Conservation (phyloP, 1,284 basidiomycete species). For the Trichosporon sp. region DNA sequence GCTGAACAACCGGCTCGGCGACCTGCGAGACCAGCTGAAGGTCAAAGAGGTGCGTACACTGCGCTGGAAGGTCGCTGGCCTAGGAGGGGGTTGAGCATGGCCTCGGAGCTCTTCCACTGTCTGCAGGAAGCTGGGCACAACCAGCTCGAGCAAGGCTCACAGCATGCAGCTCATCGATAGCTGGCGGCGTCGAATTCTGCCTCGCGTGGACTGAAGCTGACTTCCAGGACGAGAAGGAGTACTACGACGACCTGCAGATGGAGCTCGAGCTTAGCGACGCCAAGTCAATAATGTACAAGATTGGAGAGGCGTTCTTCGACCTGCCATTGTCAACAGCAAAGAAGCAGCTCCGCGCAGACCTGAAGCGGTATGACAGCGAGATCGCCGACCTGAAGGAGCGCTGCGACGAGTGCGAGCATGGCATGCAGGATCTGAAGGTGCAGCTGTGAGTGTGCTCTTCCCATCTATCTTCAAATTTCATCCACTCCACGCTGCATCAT, state of each 20-base stretch:
- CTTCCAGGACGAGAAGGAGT: slow-evolving; percentile 79
- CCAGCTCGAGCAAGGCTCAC: too few species aligned
- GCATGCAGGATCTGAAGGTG: slow-evolving; percentile 88
- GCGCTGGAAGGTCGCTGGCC: too few species aligned
- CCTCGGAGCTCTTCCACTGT: too few species aligned
- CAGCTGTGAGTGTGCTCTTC: slow-evolving; percentile 49
- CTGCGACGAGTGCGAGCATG: slow-evolving; percentile 66
- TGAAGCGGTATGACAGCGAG: slow-evolving; percentile 57
- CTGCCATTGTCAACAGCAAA: slow-evolving; percentile 66
- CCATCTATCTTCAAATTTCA: background rate
- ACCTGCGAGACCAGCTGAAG: slow-evolving; percentile 67
- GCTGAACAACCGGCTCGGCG: slow-evolving; percentile 70
- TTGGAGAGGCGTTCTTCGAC: slow-evolving; percentile 84
- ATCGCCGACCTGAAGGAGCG: slow-evolving; percentile 56
- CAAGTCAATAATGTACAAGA: slow-evolving; percentile 74
- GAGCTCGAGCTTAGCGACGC: slow-evolving; percentile 84
- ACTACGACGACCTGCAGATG: slow-evolving; percentile 77
- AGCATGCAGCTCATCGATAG: too few species aligned
- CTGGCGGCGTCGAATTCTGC: background rate
- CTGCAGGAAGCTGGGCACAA: too few species aligned
- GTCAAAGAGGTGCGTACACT: slow-evolving; percentile 58
- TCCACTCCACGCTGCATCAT: background rate
- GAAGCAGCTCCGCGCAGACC: slow-evolving; percentile 67
- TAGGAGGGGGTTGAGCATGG: too few species aligned
- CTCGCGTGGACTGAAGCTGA: background rate